Base-by-base conservation (phyloP, 306 rosid species). In the Cicer yamashitae region DNA sequence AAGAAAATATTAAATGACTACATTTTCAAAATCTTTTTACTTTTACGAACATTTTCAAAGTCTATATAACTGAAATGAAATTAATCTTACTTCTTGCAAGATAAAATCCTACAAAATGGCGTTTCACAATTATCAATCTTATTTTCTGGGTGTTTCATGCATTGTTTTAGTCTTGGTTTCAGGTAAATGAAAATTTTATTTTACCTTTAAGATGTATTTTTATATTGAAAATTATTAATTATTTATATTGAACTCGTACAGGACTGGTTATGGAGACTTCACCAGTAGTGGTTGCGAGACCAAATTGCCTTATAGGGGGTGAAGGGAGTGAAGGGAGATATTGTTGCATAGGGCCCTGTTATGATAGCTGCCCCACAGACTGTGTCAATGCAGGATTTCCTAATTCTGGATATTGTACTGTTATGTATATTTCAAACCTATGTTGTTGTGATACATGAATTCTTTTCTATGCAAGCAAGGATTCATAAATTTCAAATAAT, bases 241-340 rank as follows among this genome's bases (percentile, higher is more conserved):
- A n/a, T n/a, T n/a, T 18, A 18, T 18, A 18, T 18, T 18, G 20
- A 18, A 18, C 20, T 18, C 1, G 20, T 18, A 18, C 20, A 18
- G 20, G 20, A 18, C 20, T 18, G 1, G 20, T 18, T 18, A 18
- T 18, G 20, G 56, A n/a, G 18, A 12, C 17, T 50, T 7, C 54
- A 3, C 12, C 15, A 50, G 6, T 14, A 13, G 54, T 1, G 1
- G 0, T 40, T 7, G 43, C 43, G 7, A 3, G 20, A 18, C 6
- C 43, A 40, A 18, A 18, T 5, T 40, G 43, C 43, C 6, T 40
- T 5, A 7, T 5, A 4, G 43, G 60, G 11, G n/a, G n/a, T n/a
- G n/a, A n/a, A n/a, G n/a, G n/a, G n/a, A 0, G 0, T 3, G 6
- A 17, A 54, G 0, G 5, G 0, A 8, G 4, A 17, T 17, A 8